Conservation (phyloP, 1,139 yeast species). For the Diutina scorzettiae region DNA sequence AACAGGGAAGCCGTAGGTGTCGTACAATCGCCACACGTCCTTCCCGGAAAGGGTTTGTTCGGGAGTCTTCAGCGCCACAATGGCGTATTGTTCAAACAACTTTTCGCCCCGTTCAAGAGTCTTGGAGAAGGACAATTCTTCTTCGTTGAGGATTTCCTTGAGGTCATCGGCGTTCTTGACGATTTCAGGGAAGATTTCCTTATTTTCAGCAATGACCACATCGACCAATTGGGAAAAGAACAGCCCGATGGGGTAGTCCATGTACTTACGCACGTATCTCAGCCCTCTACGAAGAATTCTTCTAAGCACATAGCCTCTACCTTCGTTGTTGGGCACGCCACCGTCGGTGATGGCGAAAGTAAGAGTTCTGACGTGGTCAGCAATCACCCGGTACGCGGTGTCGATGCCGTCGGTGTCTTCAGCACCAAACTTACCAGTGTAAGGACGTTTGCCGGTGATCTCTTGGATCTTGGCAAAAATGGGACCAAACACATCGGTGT, state of each 20-base stretch:
- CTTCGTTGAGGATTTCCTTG: slow-evolving; percentile 88
- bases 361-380: slow-evolving; percentile 95
- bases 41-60: slow-evolving; percentile 75
- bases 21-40: slow-evolving; percentile 97
- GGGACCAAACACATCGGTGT: slow-evolving; percentile 92
- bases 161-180: slow-evolving; percentile 59
- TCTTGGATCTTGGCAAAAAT: slow-evolving; percentile 76
- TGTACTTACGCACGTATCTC: slow-evolving; percentile 90
- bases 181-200: slow-evolving; percentile 86
- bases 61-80: slow-evolving; percentile 63
- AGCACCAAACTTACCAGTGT: slow-evolving; percentile 82
- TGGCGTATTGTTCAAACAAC: slow-evolving; percentile 86
- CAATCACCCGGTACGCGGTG: slow-evolving; percentile 95
- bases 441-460: slow-evolving; percentile 85
- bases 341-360: slow-evolving; percentile 96
- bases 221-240: slow-evolving; percentile 90
- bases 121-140: slow-evolving; percentile 87
- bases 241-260: slow-evolving; percentile 89
- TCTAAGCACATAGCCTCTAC: slow-evolving; percentile 95
- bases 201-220: slow-evolving; percentile 80
- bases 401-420: slow-evolving; percentile 93
- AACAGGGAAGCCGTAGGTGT: slow-evolving; percentile 99
- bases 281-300: slow-evolving; percentile 97
- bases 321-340: slow-evolving; percentile 98
- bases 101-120: slow-evolving; percentile 98